Evolutionary conservation across 2,329 filamentous ascomycete species (phyloP), one percentile per base, ranked within the genome.

Genomic region (Hypomyces rosellus): DNA sequence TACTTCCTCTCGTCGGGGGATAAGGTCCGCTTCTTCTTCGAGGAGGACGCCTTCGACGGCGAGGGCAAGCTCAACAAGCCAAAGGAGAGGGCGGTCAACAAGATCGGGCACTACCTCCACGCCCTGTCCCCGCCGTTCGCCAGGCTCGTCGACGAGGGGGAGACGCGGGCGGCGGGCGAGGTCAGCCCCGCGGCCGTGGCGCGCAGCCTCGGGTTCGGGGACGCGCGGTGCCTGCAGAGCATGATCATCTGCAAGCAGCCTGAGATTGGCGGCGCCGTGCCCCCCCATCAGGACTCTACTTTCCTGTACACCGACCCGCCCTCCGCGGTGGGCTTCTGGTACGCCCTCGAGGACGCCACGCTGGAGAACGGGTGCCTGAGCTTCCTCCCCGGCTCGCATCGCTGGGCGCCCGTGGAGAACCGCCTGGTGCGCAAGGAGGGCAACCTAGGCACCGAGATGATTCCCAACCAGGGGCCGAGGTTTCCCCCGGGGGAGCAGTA

Each of bases 231-330:
- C 53, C 75, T 99, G 47, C 93, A 99, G 74, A 93, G 87, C 66
- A 99, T 99, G 93, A 78, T 97, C 25, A 97, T 99, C 60, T 96
- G 90, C 80, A 99, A 99, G 69, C 92, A 96, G 71, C 91, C 93
- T 18, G 89, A 95, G 70, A 96, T 97, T 48, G 93, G 93, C 25
- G 92, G 88, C 18, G 87, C 88, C 2, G 93, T 97, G 40, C 89
- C 87, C 1, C 82, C 89, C 18, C 93, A 99, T 67, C 91, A 96
- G 71, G 92, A 97, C 69, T 89, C 82, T 57, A 91, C 89, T 1
- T 99, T 97, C 60, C 61, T 99, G 54, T 97, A 95, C 67, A 97
- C 93, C 1, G 74, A 90, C 57, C 86, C 89, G 36, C 92, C 92
- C 1, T 88, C 82, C 37, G 93, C 93, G 0, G 88, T 97, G 2